Evolutionary conservation across 495 filamentous ascomycete species (phyloP).

Genomic region (Podospora comata): DNA sequence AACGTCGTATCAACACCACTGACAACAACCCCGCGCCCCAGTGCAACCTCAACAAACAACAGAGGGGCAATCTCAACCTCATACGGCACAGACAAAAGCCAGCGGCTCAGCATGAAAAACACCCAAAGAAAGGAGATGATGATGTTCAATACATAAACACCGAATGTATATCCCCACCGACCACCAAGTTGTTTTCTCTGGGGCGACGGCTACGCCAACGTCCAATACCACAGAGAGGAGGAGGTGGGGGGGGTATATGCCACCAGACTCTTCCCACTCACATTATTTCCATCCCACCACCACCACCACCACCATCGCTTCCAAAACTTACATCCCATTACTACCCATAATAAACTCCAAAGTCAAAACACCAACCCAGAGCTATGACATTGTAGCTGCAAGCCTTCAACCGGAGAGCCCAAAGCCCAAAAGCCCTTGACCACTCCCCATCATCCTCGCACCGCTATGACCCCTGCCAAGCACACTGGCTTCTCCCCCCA

Average conservation of each 20-base stretch:
- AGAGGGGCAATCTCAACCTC: conserved; percentile 1
- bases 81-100: background rate
- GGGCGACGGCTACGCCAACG: no score
- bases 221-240: background rate
- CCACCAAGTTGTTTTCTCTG: no score
- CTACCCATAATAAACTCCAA: background rate
- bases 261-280: no score
- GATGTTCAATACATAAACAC: background rate
- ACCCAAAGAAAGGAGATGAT: background rate
- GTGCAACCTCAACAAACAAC: background rate
- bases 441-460: background rate
- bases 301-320: background rate
- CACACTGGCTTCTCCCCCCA: background rate
- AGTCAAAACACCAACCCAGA: background rate
- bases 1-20: conserved; percentile 8
- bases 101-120: no score
- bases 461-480: background rate
- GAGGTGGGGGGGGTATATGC: no score
- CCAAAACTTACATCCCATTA: background rate
- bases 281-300: no score
- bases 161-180: background rate
- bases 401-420: no score
- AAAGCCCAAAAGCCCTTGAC: background rate
- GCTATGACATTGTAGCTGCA: background rate
- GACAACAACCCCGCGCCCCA: conserved; percentile 1